Evolutionary conservation across 2,329 filamentous ascomycete species (phyloP).

Genomic region (Cladosporium velox): DNA sequence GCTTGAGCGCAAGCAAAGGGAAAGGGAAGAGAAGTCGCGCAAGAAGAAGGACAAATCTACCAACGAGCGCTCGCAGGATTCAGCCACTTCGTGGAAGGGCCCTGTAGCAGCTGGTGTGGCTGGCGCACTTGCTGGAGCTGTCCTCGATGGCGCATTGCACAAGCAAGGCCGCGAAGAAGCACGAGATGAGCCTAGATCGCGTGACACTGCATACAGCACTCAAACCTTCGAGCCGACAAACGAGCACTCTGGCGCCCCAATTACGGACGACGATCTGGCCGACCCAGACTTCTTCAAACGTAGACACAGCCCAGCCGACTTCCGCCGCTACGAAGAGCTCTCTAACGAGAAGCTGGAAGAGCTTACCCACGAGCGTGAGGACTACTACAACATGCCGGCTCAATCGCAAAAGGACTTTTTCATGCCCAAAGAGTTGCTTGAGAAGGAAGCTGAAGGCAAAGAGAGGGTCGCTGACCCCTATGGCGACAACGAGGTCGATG

Average conservation of each 20-base stretch:
- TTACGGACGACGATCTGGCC: conserved; percentile 50
- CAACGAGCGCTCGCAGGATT: conserved; percentile 21
- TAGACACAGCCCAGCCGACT: conserved; percentile 33
- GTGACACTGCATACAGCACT: conserved; percentile 16
- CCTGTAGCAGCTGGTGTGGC: conserved; percentile 41
- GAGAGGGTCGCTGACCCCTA: conserved; percentile 44
- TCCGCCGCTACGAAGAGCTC: conserved; percentile 31
- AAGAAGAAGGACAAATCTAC: conserved; percentile 1
- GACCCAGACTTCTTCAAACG: conserved; percentile 48
- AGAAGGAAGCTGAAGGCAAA: conserved; percentile 41
- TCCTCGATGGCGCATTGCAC: conserved; percentile 31
- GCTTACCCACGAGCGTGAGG: conserved; percentile 47
- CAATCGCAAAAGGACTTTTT: conserved; percentile 51
- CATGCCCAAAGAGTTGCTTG: conserved; percentile 47
- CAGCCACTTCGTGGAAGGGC: conserved; percentile 38
- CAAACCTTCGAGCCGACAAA: conserved; percentile 33
- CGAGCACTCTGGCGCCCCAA: conserved; percentile 39
- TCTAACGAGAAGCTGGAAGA: conserved; percentile 40
- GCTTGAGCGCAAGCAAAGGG: conserved; percentile 22
- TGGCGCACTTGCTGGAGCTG: conserved; percentile 35
- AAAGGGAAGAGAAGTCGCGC: conserved; percentile 16
- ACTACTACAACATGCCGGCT: conserved; percentile 43
- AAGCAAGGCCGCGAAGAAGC: conserved; percentile 25
- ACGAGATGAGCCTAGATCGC: background rate
- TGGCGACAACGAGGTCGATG: conserved; percentile 47